Conservation (phyloP, 1,139 yeast genomes). For the Nadsonia starkeyi-henricii region DNA sequence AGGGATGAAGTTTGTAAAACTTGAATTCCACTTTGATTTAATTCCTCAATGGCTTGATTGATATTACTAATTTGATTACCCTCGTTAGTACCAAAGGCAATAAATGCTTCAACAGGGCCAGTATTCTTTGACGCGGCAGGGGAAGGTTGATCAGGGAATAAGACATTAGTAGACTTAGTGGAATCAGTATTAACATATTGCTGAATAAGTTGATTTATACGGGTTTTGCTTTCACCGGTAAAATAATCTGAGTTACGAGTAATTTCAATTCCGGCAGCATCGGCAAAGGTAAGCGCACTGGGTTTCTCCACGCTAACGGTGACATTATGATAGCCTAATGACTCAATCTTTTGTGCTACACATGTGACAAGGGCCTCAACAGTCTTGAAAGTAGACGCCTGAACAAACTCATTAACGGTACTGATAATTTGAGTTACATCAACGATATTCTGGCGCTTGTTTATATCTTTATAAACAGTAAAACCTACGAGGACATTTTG, state of each 20-base stretch:
- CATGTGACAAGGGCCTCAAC: constrained; percentile 81
- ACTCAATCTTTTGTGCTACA: constrained; percentile 48
- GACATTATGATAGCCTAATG: constrained; percentile 27
- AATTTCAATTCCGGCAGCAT: constrained; percentile 80
- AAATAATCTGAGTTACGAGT: constrained; percentile 33
- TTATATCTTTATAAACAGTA: constrained; percentile 7
- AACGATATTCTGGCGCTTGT: constrained; percentile 20
- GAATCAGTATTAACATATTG: not conserved
- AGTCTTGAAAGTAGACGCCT: constrained; percentile 66
- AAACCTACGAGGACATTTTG: constrained; percentile 43
- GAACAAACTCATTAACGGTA: constrained; percentile 39
- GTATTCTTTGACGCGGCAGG: constrained; percentile 14
- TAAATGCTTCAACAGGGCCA: constrained; percentile 41
- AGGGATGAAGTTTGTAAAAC: constrained; percentile 58
- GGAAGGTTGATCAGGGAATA: constrained; percentile 4
- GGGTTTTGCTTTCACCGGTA: constrained; percentile 9
- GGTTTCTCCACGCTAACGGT: constrained; percentile 66
- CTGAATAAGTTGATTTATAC: not conserved
- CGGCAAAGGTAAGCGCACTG: constrained; percentile 74
- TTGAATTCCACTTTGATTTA: constrained; percentile 31
- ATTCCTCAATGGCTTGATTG: constrained; percentile 36
- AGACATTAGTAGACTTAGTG: not conserved
- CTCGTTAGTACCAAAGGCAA: constrained; percentile 83
- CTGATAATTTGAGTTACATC: constrained; percentile 22
- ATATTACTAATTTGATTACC: constrained; percentile 63